A percentile compares a stretch with the other conserved stretches of the same genome.
These are phyloP conservation scores for Hirsutella thompsonii DNA, from an alignment of 2,329 filamentous ascomycete genomes.

Conservation along the genomic window DNA sequence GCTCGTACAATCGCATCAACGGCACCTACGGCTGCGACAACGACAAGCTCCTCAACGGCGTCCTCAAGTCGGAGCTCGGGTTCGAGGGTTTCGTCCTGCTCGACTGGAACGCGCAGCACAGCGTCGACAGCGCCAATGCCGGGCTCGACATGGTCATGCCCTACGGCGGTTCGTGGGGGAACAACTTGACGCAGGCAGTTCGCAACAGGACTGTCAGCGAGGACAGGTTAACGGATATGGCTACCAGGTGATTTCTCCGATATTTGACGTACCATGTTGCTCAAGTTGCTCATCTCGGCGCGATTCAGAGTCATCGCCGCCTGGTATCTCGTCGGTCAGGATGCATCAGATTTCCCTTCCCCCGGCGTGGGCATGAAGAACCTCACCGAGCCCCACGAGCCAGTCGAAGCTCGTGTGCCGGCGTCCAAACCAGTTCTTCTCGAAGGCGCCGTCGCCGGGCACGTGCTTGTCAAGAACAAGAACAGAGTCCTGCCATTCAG, in stretches of 20 bases:
- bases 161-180: conserved; percentile 39
- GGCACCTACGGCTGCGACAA: conserved; percentile 65
- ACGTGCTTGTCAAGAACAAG: conserved; percentile 67
- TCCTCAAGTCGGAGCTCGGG: conserved; percentile 49
- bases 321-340: conserved; percentile 44
- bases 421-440: conserved; percentile 29
- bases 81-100: conserved; percentile 58
- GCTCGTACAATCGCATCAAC: conserved; percentile 60
- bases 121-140: conserved; percentile 38
- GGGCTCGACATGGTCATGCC: conserved; percentile 64
- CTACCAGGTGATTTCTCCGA: conserved; percentile 35
- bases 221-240: conserved; percentile 67
- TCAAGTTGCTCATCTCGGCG: too few species aligned
- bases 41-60: conserved; percentile 52
- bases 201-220: conserved; percentile 62
- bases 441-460: conserved; percentile 45
- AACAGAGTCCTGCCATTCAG: conserved; percentile 48
- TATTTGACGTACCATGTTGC: too few species aligned
- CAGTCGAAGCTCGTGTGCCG: conserved; percentile 35
- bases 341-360: conserved; percentile 28
- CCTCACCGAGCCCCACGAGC: conserved; percentile 31
- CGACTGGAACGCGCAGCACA: conserved; percentile 58
- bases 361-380: conserved; percentile 47
- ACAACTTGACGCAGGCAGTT: conserved; percentile 62
- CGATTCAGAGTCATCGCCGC: conserved; percentile 42